Base-by-base conservation (phyloP, 768 basidiomycete species). In the Tulasnella sp. region DNA sequence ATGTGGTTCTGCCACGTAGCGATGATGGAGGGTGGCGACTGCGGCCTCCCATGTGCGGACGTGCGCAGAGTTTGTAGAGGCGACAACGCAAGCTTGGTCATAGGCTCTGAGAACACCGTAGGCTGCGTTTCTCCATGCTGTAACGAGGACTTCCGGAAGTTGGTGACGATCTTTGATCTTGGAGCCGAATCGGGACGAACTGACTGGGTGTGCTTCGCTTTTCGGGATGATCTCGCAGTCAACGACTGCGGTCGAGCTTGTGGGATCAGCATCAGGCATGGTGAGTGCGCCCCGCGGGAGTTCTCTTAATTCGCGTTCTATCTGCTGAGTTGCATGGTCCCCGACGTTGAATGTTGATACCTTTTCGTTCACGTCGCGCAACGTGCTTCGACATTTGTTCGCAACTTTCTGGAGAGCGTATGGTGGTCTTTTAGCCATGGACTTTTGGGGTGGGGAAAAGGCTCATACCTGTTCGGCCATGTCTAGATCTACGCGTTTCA, bases 401-500 rank as follows among this genome's bases (percentile, higher is more conserved):
- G 88, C 88, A 35, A 91, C 86, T 78, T 92, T 91, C 77, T 86
- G 70, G 1, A 23, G 70, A 18, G 7, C 20, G 16, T 29, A 3
- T 57, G 23, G 26, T 71, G 32, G 32, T 5, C 39, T 4, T 39
- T 23, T 29, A 37, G 26, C n/a, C 20, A 71, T 16, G 20, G 26
- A n/a, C 2, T 26, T 9, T 26, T 13, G 32, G 10, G 2, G 32
- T 7, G 15, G 2, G 70, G 26, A 39, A 10, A 46, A 10, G 4
- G 44, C n/a, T 40, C 70, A 20, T 40, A 77, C 75, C 75, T 73
- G 86, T 81, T 92, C 92, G 78, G 91, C 80, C 10, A 92, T 88
- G 79, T 91, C 91, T 70, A 93, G 83, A 71, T 88, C 86, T 0
- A 91, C 90, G 7, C 89, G 87, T 82, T 92, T 93, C 81, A 86